Evolutionary conservation across 1,284 basidiomycete species (phyloP).

Genomic region (Schizophyllum commune): DNA sequence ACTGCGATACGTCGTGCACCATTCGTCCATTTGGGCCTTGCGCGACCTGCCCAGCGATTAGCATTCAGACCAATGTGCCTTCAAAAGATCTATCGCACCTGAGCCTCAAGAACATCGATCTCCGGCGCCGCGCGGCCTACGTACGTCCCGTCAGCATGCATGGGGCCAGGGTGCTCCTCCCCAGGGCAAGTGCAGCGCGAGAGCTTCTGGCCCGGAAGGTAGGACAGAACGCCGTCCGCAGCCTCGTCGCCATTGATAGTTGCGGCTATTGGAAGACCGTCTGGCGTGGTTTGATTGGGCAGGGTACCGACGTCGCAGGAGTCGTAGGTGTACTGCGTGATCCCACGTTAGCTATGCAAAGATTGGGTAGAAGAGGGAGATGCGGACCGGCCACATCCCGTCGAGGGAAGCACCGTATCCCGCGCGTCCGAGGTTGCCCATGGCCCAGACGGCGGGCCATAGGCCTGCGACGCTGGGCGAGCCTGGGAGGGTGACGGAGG

Average conservation of each 20-base stretch:
- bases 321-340: conserved; percentile 2
- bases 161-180: background rate
- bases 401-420: conserved; percentile 23
- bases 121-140: background rate
- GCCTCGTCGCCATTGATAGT: conserved; percentile 25
- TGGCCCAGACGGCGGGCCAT: conserved; percentile 13
- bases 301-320: conserved; percentile 4
- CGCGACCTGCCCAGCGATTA: background rate
- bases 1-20: background rate
- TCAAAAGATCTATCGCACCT: conserved; percentile 7
- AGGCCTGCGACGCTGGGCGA: background rate
- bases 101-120: conserved; percentile 20
- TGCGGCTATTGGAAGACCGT: conserved; percentile 5
- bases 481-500: background rate
- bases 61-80: background rate
- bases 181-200: conserved; percentile 54
- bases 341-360: too few species aligned
- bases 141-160: conserved; percentile 7
- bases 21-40: background rate
- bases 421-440: conserved; percentile 16
- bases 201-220: conserved; percentile 62
- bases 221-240: conserved; percentile 15
- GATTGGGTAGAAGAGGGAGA: too few species aligned
- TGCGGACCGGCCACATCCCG: conserved; percentile 33
- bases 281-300: background rate